Base-by-base conservation (phyloP, 352 stramenopile species). In the Phytopythium helicoides region DNA sequence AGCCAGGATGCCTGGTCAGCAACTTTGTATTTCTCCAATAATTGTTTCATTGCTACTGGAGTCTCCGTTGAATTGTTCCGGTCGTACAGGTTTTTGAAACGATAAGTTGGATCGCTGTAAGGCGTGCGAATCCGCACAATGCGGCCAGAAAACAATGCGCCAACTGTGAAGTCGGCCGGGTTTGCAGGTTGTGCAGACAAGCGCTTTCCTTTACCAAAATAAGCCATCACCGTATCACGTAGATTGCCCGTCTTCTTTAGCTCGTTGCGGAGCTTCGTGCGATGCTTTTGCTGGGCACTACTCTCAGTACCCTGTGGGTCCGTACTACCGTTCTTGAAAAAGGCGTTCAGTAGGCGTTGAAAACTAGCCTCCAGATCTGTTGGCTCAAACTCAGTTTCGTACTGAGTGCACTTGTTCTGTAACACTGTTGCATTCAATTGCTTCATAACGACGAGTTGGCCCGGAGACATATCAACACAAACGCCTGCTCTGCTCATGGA, bases 351-450 rank as follows among this genome's bases (percentile, higher is more conserved):
- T 35, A 90, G 54, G 3, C 78, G 64, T 38, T 88, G 76, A 34
- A 88, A 90, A 33, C 74, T 88, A 9, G 74, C 76, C 54, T 90
- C 76, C n/a, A 88, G 68, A 36, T 90, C 76, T 10, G 65, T 64
- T 10, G 73, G 64, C 42, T 83, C 66, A 41, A 82, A 90, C 21
- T 80, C 71, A 7, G 76, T 79, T 19, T 72, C 67, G 36, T 73
- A 69, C 19, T 87, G 54, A 39, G 82, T 77, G 45, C 80, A 90
- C 39, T 88, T 88, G 25, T 69, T 58, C 18, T 88, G 71, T 16
- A 90, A 35, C 23, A 87, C 65, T 0, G 50, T 66, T 6, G 69
- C 51, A 19, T 90, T 87, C 12, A 90, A 52, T 4, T 55, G 67
- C 47, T 86, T 86, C 15, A 90, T 46, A 11, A 90, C 33, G 15